Conservation (phyloP, 305 asterid genomes). For the Fraxinus nigra region DNA sequence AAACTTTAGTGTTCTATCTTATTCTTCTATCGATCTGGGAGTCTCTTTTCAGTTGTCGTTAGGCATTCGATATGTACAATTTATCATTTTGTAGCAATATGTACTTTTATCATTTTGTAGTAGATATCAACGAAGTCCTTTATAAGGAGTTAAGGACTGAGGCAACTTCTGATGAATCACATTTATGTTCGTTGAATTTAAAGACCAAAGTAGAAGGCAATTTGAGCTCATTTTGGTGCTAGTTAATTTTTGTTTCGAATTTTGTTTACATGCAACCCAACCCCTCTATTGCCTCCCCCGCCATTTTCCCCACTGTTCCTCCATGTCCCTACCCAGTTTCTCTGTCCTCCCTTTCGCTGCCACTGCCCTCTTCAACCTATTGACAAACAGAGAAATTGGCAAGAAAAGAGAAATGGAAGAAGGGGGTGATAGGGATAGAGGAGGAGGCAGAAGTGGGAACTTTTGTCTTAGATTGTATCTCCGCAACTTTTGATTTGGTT, state of each 20-base stretch:
- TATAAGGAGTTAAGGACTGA: neutral
- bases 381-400: no score
- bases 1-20: conserved; percentile 40
- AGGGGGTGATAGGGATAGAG: no score
- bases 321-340: no score
- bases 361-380: no score
- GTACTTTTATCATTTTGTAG: neutral
- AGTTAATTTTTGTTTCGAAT: neutral
- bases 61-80: neutral
- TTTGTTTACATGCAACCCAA: neutral
- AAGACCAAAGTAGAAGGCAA: conserved; percentile 44
- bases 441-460: neutral
- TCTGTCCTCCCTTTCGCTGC: no score
- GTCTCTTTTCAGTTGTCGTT: neutral
- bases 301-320: no score
- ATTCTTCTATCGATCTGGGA: neutral
- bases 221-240: neutral
- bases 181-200: neutral
- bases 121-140: no score
- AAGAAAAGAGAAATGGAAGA: no score
- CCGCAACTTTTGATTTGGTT: neutral
- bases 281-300: no score
- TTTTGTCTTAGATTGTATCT: no score
- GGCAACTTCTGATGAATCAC: neutral
- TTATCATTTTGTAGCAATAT: neutral